A percentile compares a stretch with the other conserved stretches of the same genome.
Conservation (phyloP, 2,329 filamentous ascomycete genomes). For the Pseudogymnoascus sp. region DNA sequence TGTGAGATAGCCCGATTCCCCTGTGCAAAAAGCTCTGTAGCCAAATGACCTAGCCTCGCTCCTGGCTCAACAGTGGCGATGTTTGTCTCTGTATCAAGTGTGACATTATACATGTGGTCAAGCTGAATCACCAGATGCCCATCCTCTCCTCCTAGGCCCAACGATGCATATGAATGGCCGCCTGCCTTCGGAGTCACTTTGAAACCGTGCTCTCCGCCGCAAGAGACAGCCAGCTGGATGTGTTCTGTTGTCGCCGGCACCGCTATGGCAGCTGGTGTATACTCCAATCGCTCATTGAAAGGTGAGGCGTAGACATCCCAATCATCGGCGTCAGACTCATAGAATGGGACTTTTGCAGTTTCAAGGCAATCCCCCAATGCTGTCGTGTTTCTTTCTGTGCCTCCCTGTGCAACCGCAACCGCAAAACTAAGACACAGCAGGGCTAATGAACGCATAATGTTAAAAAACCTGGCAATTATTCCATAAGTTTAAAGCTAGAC, state of each 20-base stretch:
- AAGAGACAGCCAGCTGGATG: slow-evolving; percentile 39
- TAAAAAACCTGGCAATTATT: not conserved
- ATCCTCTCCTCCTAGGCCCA: slow-evolving; percentile 38
- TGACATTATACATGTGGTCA: slow-evolving; percentile 35
- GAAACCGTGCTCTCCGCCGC: slow-evolving; percentile 35
- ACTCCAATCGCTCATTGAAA: slow-evolving; percentile 22
- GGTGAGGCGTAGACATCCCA: slow-evolving; percentile 15
- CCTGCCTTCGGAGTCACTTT: slow-evolving; percentile 45
- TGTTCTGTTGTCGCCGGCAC: slow-evolving; percentile 28
- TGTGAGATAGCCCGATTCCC: slow-evolving; percentile 37
- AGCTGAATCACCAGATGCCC: slow-evolving; percentile 37
- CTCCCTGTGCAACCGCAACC: not conserved
- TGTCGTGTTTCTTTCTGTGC: not conserved
- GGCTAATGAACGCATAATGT: not conserved
- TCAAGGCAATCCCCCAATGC: not conserved
- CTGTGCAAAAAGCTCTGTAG: slow-evolving; percentile 31
- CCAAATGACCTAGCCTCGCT: slow-evolving; percentile 39
- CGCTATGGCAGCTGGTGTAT: slow-evolving; percentile 21
- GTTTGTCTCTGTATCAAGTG: slow-evolving; percentile 22
- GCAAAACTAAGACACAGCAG: not conserved
- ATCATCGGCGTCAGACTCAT: not conserved
- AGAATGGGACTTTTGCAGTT: not conserved
- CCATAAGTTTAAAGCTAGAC: not conserved
- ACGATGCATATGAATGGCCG: slow-evolving; percentile 47
- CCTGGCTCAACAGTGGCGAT: slow-evolving; percentile 36